Conservation (phyloP, 768 basidiomycete genomes). For the Strobilomyces dryophilus region DNA sequence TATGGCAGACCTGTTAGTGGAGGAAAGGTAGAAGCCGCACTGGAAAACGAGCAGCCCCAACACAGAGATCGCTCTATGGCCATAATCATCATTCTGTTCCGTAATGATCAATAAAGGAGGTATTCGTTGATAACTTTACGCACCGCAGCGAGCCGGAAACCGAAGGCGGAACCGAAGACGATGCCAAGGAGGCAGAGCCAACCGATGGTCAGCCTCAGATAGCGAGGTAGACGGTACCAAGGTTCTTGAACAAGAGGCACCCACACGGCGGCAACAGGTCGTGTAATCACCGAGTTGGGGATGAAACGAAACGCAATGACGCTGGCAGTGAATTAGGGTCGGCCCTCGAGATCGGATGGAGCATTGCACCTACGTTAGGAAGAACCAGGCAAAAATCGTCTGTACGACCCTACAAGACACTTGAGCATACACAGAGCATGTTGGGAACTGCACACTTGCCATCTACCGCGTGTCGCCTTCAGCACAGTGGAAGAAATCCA, state of each 20-base stretch:
- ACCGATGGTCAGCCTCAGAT: conserved; percentile 58
- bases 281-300: conserved; percentile 63
- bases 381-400: conserved; percentile 79
- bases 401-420: conserved; percentile 61
- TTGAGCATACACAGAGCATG: neutral
- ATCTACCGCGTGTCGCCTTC: conserved; percentile 67
- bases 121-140: conserved; percentile 13
- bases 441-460: conserved; percentile 38
- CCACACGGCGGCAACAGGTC: conserved; percentile 74
- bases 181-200: conserved; percentile 76
- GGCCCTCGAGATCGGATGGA: neutral
- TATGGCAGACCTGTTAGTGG: conserved; percentile 56
- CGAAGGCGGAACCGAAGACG: conserved; percentile 85
- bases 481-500: conserved; percentile 78
- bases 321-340: conserved; percentile 29
- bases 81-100: conserved; percentile 59
- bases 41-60: conserved; percentile 81
- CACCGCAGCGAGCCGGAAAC: conserved; percentile 60
- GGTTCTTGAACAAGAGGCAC: conserved; percentile 58
- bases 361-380: conserved; percentile 53
- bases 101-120: conserved; percentile 12
- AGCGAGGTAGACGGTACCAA: conserved; percentile 57
- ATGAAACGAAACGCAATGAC: conserved; percentile 85
- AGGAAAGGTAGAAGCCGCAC: conserved; percentile 64
- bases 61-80: conserved; percentile 78